phyloP scores from a whole-genome alignment of 306 rosid species.

The Senna siamea region DNA sequence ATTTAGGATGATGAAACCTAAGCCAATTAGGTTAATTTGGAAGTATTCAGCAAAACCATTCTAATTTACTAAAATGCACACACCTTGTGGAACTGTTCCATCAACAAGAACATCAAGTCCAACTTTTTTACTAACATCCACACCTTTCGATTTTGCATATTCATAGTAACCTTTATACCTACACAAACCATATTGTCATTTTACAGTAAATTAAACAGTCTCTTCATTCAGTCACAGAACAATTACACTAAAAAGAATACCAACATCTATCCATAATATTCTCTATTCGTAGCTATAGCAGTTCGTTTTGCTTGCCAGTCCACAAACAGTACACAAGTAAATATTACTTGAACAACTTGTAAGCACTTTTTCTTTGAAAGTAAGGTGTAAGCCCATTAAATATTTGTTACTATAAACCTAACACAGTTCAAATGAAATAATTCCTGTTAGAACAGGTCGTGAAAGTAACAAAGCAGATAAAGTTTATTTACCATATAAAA shows the following conservation, averaged over 20 bases:
- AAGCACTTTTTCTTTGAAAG: background rate
- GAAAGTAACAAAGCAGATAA: background rate
- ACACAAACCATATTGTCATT: slow-evolving; percentile 33
- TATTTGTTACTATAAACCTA: background rate
- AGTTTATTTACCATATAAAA: background rate
- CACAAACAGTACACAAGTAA: background rate
- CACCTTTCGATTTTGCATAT: slow-evolving; percentile 66
- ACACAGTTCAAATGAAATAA: background rate
- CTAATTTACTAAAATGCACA: slow-evolving; percentile 29
- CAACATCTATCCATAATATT: background rate
- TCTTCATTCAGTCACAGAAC: slow-evolving; percentile 7
- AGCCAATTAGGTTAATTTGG: slow-evolving; percentile 18
- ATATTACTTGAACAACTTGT: background rate
- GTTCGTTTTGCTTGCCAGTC: slow-evolving; percentile 3
- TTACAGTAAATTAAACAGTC: slow-evolving; percentile 10
- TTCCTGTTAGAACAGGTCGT: background rate
- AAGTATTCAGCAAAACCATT: slow-evolving; percentile 4
- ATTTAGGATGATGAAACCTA: slow-evolving; percentile 15
- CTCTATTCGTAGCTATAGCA: slow-evolving; percentile 1
- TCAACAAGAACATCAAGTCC: slow-evolving; percentile 91
- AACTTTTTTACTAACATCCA: slow-evolving; percentile 63
- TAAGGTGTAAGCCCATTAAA: background rate
- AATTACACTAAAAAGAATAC: background rate
- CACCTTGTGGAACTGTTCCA: slow-evolving; percentile 95
- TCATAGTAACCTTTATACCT: slow-evolving; percentile 96